Conservation (phyloP, 805 yeast genomes). For the Saturnispora quitensis region DNA sequence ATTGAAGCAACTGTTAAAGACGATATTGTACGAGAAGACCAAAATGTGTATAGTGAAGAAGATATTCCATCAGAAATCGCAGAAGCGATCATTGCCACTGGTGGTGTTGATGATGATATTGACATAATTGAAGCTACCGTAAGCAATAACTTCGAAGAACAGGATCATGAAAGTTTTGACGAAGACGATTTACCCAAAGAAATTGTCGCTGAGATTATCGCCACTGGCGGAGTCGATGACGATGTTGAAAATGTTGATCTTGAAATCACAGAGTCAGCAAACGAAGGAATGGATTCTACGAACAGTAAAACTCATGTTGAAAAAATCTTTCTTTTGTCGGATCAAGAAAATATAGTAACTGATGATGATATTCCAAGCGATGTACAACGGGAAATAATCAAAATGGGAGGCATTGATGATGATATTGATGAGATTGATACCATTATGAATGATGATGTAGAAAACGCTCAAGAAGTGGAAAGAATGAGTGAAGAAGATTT, state of each 20-base stretch:
- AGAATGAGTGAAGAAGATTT: background rate
- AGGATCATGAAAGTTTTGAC: background rate
- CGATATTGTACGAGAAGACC: background rate
- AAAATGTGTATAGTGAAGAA: background rate
- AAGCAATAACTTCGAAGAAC: background rate
- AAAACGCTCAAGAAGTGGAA: background rate
- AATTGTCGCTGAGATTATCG: background rate
- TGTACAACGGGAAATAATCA: background rate
- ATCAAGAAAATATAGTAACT: background rate
- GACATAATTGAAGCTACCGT: background rate
- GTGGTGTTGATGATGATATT: slow-evolving; percentile 5
- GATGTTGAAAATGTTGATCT: slow-evolving; percentile 9
- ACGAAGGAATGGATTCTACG: slow-evolving; percentile 1
- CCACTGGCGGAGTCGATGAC: slow-evolving; percentile 6
- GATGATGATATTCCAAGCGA: slow-evolving; percentile 7
- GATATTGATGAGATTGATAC: slow-evolving; percentile 1
- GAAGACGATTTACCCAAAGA: slow-evolving; percentile 6
- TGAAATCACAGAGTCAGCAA: slow-evolving; percentile 8
- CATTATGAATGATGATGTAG: background rate
- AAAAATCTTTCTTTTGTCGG: background rate
- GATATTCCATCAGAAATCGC: background rate
- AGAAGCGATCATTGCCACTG: slow-evolving; percentile 1
- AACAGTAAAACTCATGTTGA: slow-evolving; percentile 4
- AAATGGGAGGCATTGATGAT: slow-evolving; percentile 1
- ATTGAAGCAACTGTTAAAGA: background rate